Conservation (phyloP, 495 filamentous ascomycete species). For the Penicillium lagena region DNA sequence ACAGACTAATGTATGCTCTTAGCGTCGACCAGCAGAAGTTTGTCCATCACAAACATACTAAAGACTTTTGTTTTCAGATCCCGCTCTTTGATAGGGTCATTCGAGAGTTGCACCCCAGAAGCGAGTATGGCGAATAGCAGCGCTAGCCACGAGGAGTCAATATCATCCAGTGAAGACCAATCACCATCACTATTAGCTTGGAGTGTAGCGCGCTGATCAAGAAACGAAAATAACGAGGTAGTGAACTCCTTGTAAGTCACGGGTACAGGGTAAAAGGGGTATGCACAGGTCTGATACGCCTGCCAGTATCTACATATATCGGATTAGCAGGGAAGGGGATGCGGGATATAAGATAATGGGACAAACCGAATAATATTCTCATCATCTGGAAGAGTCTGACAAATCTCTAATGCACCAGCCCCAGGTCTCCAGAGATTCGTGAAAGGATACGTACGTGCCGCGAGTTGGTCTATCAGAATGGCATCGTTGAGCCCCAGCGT, state of each 20-base stretch:
- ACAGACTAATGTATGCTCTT: no score
- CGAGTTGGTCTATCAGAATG: conserved; percentile 15
- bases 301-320: no score
- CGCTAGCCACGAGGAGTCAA: conserved; percentile 9
- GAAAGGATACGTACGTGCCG: conserved; percentile 18
- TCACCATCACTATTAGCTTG: no score
- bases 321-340: no score
- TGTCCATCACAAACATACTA: conserved; percentile 22
- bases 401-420: conserved; percentile 9
- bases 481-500: conserved; percentile 11
- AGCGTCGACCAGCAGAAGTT: no score
- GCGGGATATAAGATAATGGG: no score
- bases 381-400: conserved; percentile 18
- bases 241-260: conserved; percentile 13
- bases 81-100: conserved; percentile 48
- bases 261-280: conserved; percentile 18
- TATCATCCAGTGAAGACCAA: no score
- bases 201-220: conserved; percentile 9
- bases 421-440: conserved; percentile 18
- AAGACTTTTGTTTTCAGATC: conserved; percentile 47
- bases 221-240: conserved; percentile 11
- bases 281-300: conserved; percentile 10
- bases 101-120: conserved; percentile 64
- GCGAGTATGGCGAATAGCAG: conserved; percentile 65
- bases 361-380: conserved; percentile 18